Evolutionary conservation across 2,329 filamentous ascomycete genomes (phyloP).

Genomic region (Raffaelea arxii): DNA sequence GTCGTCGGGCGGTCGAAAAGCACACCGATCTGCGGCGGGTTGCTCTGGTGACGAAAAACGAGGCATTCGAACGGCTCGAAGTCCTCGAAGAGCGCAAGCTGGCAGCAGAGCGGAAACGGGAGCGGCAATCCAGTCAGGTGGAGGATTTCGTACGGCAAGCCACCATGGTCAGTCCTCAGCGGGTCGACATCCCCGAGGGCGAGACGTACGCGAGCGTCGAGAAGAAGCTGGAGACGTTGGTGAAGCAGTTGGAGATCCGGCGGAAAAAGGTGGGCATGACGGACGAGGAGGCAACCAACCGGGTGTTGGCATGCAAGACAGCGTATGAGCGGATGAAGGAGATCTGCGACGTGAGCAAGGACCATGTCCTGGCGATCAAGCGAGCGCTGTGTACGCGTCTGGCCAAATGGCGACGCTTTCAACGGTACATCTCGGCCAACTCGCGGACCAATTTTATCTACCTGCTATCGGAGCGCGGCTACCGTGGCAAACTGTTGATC

Average conservation of each 20-base stretch:
- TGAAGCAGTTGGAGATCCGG: conserved; percentile 47
- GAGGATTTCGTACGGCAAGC: conserved; percentile 47
- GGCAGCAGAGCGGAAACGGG: conserved; percentile 35
- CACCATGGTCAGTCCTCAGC: conserved; percentile 36
- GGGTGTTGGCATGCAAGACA: conserved; percentile 28
- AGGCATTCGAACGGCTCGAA: conserved; percentile 41
- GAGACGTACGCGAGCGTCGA: conserved; percentile 51
- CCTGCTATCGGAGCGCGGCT: conserved; percentile 79
- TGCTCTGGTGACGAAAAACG: conserved; percentile 53
- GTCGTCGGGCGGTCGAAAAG: conserved; percentile 40
- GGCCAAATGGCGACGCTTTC: conserved; percentile 70
- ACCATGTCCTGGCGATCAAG: conserved; percentile 34
- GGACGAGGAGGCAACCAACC: conserved; percentile 53
- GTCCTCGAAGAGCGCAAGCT: conserved; percentile 34
- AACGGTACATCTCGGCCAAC: conserved; percentile 73
- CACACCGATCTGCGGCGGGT: conserved; percentile 39
- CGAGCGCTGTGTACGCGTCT: conserved; percentile 59
- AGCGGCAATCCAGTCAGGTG: conserved; percentile 37
- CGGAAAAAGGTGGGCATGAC: conserved; percentile 50
- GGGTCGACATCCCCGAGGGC: conserved; percentile 53
- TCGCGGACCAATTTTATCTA: conserved; percentile 82
- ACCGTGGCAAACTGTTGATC: conserved; percentile 70
- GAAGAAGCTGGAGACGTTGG: conserved; percentile 43
- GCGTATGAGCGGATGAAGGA: conserved; percentile 30
- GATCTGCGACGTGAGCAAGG: conserved; percentile 33